Evolutionary conservation across 441 rosid genomes (phyloP).

Genomic region (Gossypium trilobum): DNA sequence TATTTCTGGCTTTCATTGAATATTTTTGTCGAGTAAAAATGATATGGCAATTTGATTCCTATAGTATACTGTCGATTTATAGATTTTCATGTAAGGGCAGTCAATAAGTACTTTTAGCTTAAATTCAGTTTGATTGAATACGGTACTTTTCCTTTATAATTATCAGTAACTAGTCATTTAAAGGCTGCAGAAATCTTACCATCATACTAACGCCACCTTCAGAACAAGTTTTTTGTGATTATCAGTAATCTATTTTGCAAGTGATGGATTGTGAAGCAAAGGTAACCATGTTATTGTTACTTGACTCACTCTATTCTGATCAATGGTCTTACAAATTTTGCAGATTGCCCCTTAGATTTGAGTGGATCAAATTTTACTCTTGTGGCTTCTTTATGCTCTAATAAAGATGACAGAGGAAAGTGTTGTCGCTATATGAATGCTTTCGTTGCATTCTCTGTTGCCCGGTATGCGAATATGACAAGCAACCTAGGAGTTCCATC

Average conservation of each 20-base stretch:
- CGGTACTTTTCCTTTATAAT: not conserved
- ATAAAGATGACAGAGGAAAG: constrained; percentile 53
- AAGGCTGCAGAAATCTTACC: not conserved
- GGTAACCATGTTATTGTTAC: not conserved
- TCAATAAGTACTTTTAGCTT: not conserved
- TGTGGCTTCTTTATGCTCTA: constrained; percentile 73
- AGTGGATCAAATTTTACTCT: constrained; percentile 63
- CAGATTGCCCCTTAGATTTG: constrained; percentile 83
- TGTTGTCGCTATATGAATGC: constrained; percentile 94
- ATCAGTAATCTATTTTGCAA: not conserved
- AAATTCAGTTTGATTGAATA: not conserved
- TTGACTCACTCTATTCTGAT: constrained; percentile 3
- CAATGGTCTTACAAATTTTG: constrained; percentile 17
- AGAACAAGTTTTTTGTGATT: not conserved
- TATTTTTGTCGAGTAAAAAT: not conserved
- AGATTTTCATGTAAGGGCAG: not conserved
- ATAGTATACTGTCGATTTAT: not conserved
- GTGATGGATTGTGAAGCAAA: not conserved
- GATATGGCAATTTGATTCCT: not conserved
- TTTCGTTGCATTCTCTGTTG: constrained; percentile 57
- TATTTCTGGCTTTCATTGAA: not conserved
- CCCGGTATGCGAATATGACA: constrained; percentile 72
- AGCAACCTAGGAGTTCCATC: constrained; percentile 56
- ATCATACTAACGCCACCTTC: not conserved
- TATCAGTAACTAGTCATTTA: not conserved